Base-by-base conservation (phyloP, 306 rosid species). In the Trifolium repens region DNA sequence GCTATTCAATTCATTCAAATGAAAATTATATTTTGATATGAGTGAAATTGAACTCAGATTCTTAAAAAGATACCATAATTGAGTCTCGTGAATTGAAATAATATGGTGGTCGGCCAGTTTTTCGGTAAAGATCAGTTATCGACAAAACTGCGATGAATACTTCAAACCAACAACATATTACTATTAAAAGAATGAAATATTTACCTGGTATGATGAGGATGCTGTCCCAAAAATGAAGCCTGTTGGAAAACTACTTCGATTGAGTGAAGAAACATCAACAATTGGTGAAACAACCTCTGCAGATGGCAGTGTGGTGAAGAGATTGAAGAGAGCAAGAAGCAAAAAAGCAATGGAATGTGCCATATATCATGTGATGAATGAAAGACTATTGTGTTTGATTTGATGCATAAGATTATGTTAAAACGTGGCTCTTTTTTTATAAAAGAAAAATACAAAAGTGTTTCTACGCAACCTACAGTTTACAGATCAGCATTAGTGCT, bases 141-240 rank as follows among this genome's bases (percentile, higher is more conserved):
- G 9, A 8, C 26, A 17, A 53, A 53, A 3, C 5, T 8, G 0
- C 2, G 10, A 17, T 8, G 10, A 14, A 46, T 3, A 46, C 52
- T 46, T 46, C 7, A 5, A 5, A 5, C 19, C 22, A 50, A 50
- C 2, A 15, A 2, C 2, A n/a, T n/a, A 15, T 22, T 22, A 15
- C 5, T 49, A 15, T 5, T 44, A 3, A 44, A 49, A 15, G 6
- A 49, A 49, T 1, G 54, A 57, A 55, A 22, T 1, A 57, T 30
- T 11, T 46, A 78, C 82, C 75, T 79, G 79, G 27, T 66, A 79
- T 4, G 83, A 14, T 0, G 83, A 39, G 2, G 83, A 73, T 32
- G 70, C 74, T 30, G 79, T 49, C 8, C 79, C 83, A 35, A 79
- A 79, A 66, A 73, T n/a, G 43, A 79, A 79, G 2, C 69, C 69